Evolutionary conservation across 768 basidiomycete species (phyloP).

Genomic region (Lactarius tabidus): DNA sequence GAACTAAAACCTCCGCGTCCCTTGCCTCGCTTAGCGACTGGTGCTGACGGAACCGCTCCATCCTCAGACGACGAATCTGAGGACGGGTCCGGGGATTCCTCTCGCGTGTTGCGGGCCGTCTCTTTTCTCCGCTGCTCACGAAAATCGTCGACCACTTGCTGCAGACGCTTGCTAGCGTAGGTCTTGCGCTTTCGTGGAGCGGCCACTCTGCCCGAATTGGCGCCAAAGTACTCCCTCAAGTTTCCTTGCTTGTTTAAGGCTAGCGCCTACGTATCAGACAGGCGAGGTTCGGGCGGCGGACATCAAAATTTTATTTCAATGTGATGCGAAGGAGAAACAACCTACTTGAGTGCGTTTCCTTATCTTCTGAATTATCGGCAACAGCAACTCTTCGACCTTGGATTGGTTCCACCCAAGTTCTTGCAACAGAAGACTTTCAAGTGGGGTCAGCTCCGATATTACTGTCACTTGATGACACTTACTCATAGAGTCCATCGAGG

Average conservation of each 20-base stretch:
- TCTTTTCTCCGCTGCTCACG: constrained; percentile 44
- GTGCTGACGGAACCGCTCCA: background rate
- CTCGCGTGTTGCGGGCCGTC: constrained; percentile 16
- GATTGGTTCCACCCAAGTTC: constrained; percentile 78
- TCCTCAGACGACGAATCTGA: background rate
- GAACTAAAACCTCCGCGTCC: constrained; percentile 4
- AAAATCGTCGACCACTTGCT: constrained; percentile 81
- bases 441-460: constrained; percentile 22
- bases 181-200: constrained; percentile 79
- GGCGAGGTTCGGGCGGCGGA: background rate
- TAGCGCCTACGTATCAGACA: constrained; percentile 40
- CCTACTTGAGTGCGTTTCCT: constrained; percentile 72
- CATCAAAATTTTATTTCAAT: background rate
- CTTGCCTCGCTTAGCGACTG: constrained; percentile 1
- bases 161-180: constrained; percentile 81
- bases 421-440: constrained; percentile 57
- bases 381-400: constrained; percentile 87
- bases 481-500: constrained; percentile 86
- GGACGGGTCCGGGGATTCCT: background rate
- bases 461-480: constrained; percentile 32
- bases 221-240: constrained; percentile 70
- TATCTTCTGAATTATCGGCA: constrained; percentile 89
- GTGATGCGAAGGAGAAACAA: constrained; percentile 16
- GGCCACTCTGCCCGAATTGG: constrained; percentile 59
- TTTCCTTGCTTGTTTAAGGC: constrained; percentile 74